These are phyloP conservation scores for Groenewaldozyma salmanticensis DNA, from an alignment of 805 yeast genomes.

Conservation along the genomic window DNA sequence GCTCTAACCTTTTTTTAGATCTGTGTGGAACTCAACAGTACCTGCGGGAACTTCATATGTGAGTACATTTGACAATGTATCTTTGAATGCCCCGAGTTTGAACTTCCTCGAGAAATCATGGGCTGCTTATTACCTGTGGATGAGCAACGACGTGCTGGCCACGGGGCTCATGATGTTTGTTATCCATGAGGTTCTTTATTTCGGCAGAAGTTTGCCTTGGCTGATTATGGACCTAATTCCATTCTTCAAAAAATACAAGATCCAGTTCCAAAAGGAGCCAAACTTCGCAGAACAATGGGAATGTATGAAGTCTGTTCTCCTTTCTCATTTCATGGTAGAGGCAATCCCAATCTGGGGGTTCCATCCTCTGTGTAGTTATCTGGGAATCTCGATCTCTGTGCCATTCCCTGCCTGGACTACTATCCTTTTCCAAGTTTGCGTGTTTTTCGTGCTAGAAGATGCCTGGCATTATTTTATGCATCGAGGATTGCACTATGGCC, in stretches of 20 bases:
- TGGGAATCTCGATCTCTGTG: constrained; percentile 66
- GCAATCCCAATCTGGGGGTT: constrained; percentile 95
- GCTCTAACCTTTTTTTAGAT: constrained; percentile 1
- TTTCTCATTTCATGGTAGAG: constrained; percentile 84
- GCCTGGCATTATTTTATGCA: constrained; percentile 97
- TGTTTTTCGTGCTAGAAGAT: constrained; percentile 83
- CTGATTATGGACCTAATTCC: constrained; percentile 75
- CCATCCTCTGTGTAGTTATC: constrained; percentile 78
- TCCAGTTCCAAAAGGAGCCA: constrained; percentile 81
- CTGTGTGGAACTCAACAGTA: constrained; percentile 1
- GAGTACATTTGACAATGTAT: not conserved
- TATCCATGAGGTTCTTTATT: constrained; percentile 81
- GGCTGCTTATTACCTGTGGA: constrained; percentile 83
- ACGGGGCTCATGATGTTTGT: constrained; percentile 79
- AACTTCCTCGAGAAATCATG: constrained; percentile 50
- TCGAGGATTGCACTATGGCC: constrained; percentile 78
- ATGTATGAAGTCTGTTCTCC: constrained; percentile 74
- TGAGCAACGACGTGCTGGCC: constrained; percentile 81
- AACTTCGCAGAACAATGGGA: constrained; percentile 80
- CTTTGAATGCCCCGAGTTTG: constrained; percentile 2
- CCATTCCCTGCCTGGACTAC: constrained; percentile 69
- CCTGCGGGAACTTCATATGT: not conserved
- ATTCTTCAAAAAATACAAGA: constrained; percentile 74
- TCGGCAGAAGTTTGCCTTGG: constrained; percentile 92
- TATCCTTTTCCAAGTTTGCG: constrained; percentile 53